Base-by-base conservation (phyloP, 352 stramenopile species). In the Phytophthora kernoviae region DNA sequence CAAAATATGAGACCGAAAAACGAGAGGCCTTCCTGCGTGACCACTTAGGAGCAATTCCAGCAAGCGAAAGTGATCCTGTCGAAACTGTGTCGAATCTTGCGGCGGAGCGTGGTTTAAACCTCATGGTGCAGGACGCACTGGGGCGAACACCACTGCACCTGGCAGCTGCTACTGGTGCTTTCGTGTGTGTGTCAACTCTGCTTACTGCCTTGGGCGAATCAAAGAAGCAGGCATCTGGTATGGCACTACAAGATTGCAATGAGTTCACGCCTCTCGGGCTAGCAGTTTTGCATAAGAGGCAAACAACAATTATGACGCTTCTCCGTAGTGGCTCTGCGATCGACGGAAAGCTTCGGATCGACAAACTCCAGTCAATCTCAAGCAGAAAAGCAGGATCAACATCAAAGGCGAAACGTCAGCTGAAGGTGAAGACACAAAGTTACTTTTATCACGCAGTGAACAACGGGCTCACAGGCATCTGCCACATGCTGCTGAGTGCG, bases 381-480 rank as follows among this genome's bases (percentile, higher is more conserved):
- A 49, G 45, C 24, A 58, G 59, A 20, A 18, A 62, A 30, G 40
- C 34, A 15, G 18, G 45, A 4, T 51, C 10, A 21, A 30, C 20
- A 12, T 37, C 26, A 20, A 58, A 45, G 27, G 17, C 44, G 11
- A 61, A 62, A 21, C 52, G 11, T 4, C 20, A 59, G 27, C 34
- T 34, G 7, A 64, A 49, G 15, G 57, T 67, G n/a, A 77, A 70
- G 32, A 75, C 52, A 1, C 53, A 58, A 15, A 91, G 84, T 44
- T 90, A 88, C 64, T 93, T 91, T 45, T 91, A 89, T 50, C 77
- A 90, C 45, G 84, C 84, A 0, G 82, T 93, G 11, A 85, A 76
- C 57, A 64, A 91, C 49, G 77, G 70, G 7, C 68, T 91, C 9
- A 85, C 81, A 1, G 84, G 81, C 5, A 89, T 93, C 18, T 93